Evolutionary conservation across 2,329 filamentous ascomycete genomes (phyloP).

Genomic region (Diaporthe longicolla): DNA sequence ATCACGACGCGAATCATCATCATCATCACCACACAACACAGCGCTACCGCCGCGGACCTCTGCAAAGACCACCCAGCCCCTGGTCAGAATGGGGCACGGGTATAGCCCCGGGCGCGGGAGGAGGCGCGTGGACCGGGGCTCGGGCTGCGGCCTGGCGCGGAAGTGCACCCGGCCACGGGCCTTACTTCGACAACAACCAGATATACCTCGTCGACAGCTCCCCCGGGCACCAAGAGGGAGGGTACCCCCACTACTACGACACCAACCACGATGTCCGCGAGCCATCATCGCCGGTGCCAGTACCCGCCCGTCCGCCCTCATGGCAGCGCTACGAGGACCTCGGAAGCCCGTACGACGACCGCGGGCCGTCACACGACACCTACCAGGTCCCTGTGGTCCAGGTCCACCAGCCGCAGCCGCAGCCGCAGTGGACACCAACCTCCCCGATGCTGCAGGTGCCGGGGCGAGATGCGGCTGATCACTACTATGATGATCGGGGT

Average conservation of each 20-base stretch:
- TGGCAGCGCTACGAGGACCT: background rate
- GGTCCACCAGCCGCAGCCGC: background rate
- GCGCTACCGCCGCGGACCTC: background rate
- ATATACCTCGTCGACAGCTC: background rate
- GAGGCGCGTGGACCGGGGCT: background rate
- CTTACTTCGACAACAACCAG: background rate
- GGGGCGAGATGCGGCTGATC: background rate
- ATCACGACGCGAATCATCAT: background rate
- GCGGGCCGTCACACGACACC: background rate
- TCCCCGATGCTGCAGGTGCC: background rate
- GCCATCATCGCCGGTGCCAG: background rate
- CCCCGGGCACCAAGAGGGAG: background rate
- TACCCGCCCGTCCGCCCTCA: background rate
- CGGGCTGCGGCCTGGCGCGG: background rate
- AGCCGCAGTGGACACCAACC: background rate
- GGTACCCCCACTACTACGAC: background rate
- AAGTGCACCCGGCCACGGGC: no score
- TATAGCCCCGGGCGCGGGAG: no score
- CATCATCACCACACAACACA: background rate
- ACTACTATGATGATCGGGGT: no score
- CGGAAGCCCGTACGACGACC: constrained; percentile 14
- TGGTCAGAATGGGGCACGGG: constrained; percentile 23
- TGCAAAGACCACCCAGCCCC: background rate
- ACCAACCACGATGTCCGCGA: background rate
- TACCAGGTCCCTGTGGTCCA: constrained; percentile 11